Conservation (phyloP, 164 flowering plant species). For the Liriodendron chinense region DNA sequence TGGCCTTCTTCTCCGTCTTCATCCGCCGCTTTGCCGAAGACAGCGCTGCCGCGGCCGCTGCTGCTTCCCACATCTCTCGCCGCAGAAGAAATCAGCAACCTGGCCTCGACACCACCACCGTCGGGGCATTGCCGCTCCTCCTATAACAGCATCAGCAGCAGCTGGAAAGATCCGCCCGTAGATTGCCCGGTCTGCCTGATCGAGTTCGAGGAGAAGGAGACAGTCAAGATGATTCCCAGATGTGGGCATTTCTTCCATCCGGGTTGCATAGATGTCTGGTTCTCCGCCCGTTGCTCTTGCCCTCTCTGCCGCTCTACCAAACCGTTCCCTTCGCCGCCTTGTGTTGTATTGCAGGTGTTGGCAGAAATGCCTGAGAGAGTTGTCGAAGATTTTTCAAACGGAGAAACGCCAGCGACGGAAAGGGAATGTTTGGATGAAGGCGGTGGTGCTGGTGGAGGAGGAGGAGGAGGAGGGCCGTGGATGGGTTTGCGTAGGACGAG, state of each 20-base stretch:
- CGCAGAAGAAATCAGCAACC: conserved; percentile 15
- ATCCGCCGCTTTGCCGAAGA: too few species aligned
- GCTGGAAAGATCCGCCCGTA: conserved; percentile 8
- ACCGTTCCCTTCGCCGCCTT: conserved; percentile 10
- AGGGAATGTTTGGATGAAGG: not conserved
- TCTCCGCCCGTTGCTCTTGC: conserved; percentile 45
- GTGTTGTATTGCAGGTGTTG: not conserved
- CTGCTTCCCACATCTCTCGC: conserved; percentile 4
- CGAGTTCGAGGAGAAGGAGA: conserved; percentile 49
- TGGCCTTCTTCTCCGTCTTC: too few species aligned
- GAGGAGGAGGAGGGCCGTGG: not conserved
- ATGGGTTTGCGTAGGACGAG: conserved; percentile 19
- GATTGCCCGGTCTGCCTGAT: conserved; percentile 61
- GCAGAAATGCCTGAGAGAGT: conserved; percentile 2
- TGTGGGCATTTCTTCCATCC: conserved; percentile 65
- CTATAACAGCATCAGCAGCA: conserved; percentile 23
- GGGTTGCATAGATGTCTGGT: conserved; percentile 64
- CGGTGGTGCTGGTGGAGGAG: not conserved
- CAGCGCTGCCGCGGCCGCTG: too few species aligned
- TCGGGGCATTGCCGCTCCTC: conserved; percentile 43
- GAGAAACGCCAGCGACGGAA: conserved; percentile 11
- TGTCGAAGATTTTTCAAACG: not conserved
- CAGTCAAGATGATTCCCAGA: conserved; percentile 44
- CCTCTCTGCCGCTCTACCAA: conserved; percentile 54
- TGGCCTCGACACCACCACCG: conserved; percentile 20